A percentile compares a stretch with the other conserved stretches of the same genome.
Evolutionary conservation across 2,329 filamentous ascomycete species (phyloP).

Genomic region (Cladobotryum protrusum): DNA sequence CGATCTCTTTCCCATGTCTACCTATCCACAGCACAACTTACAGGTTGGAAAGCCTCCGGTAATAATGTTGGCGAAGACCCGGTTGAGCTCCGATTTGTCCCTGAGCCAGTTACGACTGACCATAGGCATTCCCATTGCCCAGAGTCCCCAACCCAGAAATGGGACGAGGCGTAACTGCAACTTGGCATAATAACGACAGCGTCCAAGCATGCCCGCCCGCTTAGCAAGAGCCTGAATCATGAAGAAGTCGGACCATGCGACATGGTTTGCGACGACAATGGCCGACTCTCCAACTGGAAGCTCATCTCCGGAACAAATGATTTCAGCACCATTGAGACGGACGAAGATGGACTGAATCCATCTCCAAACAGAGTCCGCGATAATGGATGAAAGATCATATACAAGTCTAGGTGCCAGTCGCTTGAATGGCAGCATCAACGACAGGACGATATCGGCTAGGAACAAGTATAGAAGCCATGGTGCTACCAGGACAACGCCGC

Average conservation of each 20-base stretch:
- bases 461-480: slow-evolving; percentile 51
- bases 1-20: neutral
- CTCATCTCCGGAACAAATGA: slow-evolving; percentile 46
- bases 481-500: slow-evolving; percentile 36
- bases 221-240: slow-evolving; percentile 54
- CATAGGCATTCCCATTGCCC: slow-evolving; percentile 60
- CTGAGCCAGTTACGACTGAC: slow-evolving; percentile 54
- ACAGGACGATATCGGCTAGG: slow-evolving; percentile 45
- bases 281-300: slow-evolving; percentile 51
- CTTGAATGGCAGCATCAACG: slow-evolving; percentile 42
- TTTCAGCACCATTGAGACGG: slow-evolving; percentile 44
- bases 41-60: slow-evolving; percentile 50
- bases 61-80: slow-evolving; percentile 50
- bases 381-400: slow-evolving; percentile 48
- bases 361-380: slow-evolving; percentile 50
- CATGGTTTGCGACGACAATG: slow-evolving; percentile 55
- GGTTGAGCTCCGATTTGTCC: slow-evolving; percentile 50
- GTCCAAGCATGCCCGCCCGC: slow-evolving; percentile 50
- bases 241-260: slow-evolving; percentile 58
- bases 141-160: slow-evolving; percentile 57
- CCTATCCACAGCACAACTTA: slow-evolving; percentile 28
- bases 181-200: slow-evolving; percentile 58
- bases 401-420: slow-evolving; percentile 42
- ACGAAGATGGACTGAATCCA: slow-evolving; percentile 55
- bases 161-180: slow-evolving; percentile 52